phyloP scores from a whole-genome alignment of 352 stramenopile genomes.

The Globisporangium canariense region DNA sequence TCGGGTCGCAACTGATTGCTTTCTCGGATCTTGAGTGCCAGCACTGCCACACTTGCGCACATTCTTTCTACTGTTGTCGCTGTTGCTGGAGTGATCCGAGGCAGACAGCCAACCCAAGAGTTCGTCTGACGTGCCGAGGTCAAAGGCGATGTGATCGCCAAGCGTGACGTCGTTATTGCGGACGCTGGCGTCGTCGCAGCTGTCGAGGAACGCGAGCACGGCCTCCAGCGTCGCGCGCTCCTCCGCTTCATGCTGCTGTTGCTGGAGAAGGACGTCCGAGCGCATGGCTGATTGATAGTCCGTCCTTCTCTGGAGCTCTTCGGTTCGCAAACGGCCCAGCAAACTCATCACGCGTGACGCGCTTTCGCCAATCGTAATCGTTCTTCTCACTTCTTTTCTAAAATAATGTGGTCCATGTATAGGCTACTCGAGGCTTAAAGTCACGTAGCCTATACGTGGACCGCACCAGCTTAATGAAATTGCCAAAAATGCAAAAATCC shows the following conservation, averaged over 20 bases:
- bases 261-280: too few species aligned
- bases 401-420: too few species aligned
- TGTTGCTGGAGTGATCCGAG: background rate
- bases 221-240: conserved; percentile 19
- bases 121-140: background rate
- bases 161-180: background rate
- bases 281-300: too few species aligned
- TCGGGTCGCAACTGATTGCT: background rate
- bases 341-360: too few species aligned
- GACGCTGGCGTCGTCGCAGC: conserved; percentile 2
- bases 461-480: too few species aligned
- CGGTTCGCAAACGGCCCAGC: too few species aligned
- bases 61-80: background rate
- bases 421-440: too few species aligned
- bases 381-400: too few species aligned
- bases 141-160: background rate
- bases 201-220: conserved; percentile 20
- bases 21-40: background rate
- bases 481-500: too few species aligned
- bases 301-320: too few species aligned
- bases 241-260: background rate
- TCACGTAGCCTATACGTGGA: too few species aligned
- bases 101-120: background rate
- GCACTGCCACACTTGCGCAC: background rate
- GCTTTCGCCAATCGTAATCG: too few species aligned